Evolutionary conservation across 805 yeast genomes (phyloP), one percentile per base, ranked within the genome.

Genomic region (Sungouiozyma intestinalis): DNA sequence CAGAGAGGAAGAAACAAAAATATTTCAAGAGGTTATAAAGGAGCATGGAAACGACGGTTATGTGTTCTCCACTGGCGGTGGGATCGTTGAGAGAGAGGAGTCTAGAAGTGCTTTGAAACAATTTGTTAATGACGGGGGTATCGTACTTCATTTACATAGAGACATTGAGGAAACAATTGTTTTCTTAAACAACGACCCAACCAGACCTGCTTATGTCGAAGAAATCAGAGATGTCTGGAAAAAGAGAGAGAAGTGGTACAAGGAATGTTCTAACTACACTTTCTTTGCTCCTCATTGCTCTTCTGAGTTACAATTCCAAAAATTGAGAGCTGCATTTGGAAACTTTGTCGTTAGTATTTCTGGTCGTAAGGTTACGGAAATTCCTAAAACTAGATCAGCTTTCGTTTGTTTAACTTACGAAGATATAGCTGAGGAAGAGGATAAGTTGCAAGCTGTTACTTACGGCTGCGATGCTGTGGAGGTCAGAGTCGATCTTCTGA

Each of bases 41-140:
- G 51, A 57, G 11, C 58, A 66, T 43, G 67, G 72, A 3, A 57
- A 60, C 15, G 60, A 67, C 24, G 81, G 81, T 4, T 69, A 78
- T 53, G 83, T 90, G 17, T 72, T 90, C 42, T 85, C 97, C 0
- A 85, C 96, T 39, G 99, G 99, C 29, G 99, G 99, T 36, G 99
- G 99, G 8, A 71, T 92, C 46, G 94, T 92, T 20, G 97, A 90
- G 63, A 73, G 73, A 33, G 70, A 70, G 6, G 72, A 62, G n/a
- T 77, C 94, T 3, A 74, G 97, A 52, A 69, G 69, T 9, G 49
- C 76, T 6, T 68, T 92, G 59, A 72, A 78, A 51, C 58, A 68
- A 6, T 83, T 77, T 59, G 62, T 64, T 6, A 53, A 65, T 17
- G 48, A 62, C 13, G 84, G 83, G 19, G 95, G 95, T 33, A 72